Evolutionary conservation across 2,329 filamentous ascomycete genomes (phyloP), one percentile per base, ranked within the genome.

Genomic region (Sclerotiophoma versabilis): DNA sequence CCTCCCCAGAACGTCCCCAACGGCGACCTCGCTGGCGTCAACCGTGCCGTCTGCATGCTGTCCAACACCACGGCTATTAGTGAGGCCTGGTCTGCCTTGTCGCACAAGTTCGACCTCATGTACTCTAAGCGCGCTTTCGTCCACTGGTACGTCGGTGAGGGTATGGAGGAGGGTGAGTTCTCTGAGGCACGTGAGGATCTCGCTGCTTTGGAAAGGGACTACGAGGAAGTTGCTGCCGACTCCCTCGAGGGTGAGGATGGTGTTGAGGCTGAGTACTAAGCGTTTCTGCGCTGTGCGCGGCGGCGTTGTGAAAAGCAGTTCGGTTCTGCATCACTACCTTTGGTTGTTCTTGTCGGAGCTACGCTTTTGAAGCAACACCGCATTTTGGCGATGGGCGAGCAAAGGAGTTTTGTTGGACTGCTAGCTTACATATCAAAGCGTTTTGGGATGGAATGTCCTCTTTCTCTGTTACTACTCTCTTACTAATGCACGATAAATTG

Each of bases 111-210:
- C 84, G 95, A 99, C 76, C 91, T 99, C 78, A 99, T 99, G 95
- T 97, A 98, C 88, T 96, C 92, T 79, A 99, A 99, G 90, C 95
- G 95, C 84, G 95, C 95, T 60, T 99, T 99, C 82, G 95, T 99
- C 64, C 95, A 99, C 83, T 99, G 95, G 95, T 99, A 98, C 74
- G 95, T 99, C 76, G 95, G 95, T 83, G 95, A 98, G 85, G 95
- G 95, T 87, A 99, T 99, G 95, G 95, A 99, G 86, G 95, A 99
- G 81, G 95, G 95, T 80, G 95, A 99, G 82, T 99, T 99, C 87
- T 96, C 92, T 53, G 95, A 99, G 85, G 95, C 95, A 64, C 93
- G 95, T 79, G 95, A 99, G 83, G 95, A 99, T 82, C 83, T 99
- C 78, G 95, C 95, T 77, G 95, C 95, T 69, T 86, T 99, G 62